Evolutionary conservation across 371 early-diverging fungal species (phyloP).

Genomic region (Zopfochytrium polystomum): DNA sequence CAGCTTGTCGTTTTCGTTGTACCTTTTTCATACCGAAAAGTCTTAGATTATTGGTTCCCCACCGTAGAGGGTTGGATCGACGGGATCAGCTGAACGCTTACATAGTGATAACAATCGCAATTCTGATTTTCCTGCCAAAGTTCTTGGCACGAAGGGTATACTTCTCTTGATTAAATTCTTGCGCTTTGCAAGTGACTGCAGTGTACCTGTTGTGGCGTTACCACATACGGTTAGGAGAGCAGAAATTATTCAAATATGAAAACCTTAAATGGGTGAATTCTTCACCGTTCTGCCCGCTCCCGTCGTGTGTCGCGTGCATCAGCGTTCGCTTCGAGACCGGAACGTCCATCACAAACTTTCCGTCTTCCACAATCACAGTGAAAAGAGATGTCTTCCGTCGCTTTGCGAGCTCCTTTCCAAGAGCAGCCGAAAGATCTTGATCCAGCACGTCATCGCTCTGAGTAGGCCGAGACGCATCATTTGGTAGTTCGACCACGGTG

Average conservation of each 20-base stretch:
- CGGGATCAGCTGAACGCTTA: slow-evolving; percentile 35
- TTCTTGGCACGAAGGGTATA: slow-evolving; percentile 27
- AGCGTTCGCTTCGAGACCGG: slow-evolving; percentile 30
- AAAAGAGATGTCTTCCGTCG: neutral
- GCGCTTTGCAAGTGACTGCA: slow-evolving; percentile 43
- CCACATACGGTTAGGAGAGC: no score
- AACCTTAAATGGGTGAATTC: slow-evolving; percentile 40
- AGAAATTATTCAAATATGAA: neutral
- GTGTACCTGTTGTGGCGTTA: slow-evolving; percentile 37
- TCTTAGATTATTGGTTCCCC: neutral
- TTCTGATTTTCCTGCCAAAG: slow-evolving; percentile 54
- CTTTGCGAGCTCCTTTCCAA: no score
- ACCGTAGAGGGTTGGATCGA: neutral
- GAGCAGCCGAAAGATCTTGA: no score
- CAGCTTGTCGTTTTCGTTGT: slow-evolving; percentile 81
- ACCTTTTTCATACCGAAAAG: slow-evolving; percentile 13
- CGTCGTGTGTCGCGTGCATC: slow-evolving; percentile 2
- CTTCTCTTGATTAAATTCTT: slow-evolving; percentile 28
- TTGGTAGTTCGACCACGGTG: no score
- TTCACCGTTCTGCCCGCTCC: slow-evolving; percentile 5
- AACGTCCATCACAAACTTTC: slow-evolving; percentile 39
- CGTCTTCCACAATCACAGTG: neutral
- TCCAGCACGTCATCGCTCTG: no score
- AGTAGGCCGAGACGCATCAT: no score
- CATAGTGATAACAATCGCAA: slow-evolving; percentile 71